These are phyloP conservation scores for Umbilicus rupestris DNA, from an alignment of 164 flowering plant genomes.

Conservation along the genomic window DNA sequence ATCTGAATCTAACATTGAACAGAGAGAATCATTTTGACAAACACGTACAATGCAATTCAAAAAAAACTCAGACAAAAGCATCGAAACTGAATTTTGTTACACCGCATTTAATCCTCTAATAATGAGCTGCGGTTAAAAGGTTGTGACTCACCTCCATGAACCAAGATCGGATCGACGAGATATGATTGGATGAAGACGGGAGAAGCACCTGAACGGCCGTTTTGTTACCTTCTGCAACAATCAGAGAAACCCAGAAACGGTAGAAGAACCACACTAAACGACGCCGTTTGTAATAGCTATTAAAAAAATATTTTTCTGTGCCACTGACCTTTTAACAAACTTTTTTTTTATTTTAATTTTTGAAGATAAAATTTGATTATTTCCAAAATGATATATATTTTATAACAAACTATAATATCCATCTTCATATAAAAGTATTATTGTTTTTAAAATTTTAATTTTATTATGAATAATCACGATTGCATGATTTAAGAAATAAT, in stretches of 20 bases:
- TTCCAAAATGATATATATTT: no score
- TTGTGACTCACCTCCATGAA: background rate
- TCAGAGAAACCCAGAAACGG: background rate
- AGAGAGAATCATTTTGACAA: background rate
- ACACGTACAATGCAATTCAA: background rate
- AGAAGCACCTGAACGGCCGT: background rate
- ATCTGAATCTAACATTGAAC: background rate
- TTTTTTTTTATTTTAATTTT: no score
- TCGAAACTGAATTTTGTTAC: background rate
- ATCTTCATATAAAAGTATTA: no score
- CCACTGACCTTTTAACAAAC: no score
- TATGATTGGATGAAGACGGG: background rate
- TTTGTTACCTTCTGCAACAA: background rate
- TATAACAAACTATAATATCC: no score
- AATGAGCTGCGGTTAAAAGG: background rate
- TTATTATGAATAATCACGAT: no score
- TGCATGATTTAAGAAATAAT: no score
- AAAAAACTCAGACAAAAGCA: background rate
- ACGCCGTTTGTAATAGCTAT: no score
- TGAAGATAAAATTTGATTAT: no score
- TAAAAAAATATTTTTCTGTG: no score
- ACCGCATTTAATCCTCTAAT: background rate
- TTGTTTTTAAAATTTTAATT: no score
- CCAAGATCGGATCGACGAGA: background rate
- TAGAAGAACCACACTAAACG: background rate